phyloP scores from a whole-genome alignment of 148 eudicot genomes.

The Vaccinium myrtillus region DNA sequence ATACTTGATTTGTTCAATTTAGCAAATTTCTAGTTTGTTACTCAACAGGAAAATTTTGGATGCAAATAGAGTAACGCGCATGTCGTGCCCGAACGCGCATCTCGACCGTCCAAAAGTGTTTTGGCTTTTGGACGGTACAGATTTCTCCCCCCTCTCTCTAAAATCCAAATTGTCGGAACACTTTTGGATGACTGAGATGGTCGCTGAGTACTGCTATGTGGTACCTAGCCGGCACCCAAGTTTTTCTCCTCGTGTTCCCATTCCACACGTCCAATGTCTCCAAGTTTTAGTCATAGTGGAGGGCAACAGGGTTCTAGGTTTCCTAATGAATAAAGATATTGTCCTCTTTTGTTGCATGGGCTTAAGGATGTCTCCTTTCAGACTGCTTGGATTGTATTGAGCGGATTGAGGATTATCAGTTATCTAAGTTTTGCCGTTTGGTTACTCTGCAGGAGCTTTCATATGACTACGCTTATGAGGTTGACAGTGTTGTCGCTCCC shows the following conservation, averaged over 20 bases:
- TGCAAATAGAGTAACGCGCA: too few relatives aligned
- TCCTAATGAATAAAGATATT: background rate
- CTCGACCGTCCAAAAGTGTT: too few relatives aligned
- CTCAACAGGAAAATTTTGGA: too few relatives aligned
- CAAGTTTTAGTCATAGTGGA: too few relatives aligned
- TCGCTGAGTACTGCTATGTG: too few relatives aligned
- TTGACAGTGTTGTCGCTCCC: conserved; percentile 67
- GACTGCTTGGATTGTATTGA: background rate
- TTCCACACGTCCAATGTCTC: background rate
- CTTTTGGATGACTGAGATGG: too few relatives aligned
- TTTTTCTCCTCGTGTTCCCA: background rate
- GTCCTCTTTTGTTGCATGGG: background rate
- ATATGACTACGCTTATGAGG: conserved; percentile 68
- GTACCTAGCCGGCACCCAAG: too few relatives aligned
- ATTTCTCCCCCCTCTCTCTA: too few relatives aligned
- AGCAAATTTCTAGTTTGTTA: background rate
- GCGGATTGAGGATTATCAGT: background rate
- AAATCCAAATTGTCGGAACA: too few relatives aligned
- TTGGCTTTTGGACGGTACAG: too few relatives aligned
- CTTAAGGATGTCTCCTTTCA: background rate
- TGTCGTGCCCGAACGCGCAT: too few relatives aligned
- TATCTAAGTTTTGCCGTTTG: conserved; percentile 2
- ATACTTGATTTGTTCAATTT: background rate
- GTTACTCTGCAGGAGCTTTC: conserved; percentile 55
- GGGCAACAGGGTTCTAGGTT: background rate